Conservation (phyloP, 78 protist species). For the Mastigamoeba balamuthi region DNA sequence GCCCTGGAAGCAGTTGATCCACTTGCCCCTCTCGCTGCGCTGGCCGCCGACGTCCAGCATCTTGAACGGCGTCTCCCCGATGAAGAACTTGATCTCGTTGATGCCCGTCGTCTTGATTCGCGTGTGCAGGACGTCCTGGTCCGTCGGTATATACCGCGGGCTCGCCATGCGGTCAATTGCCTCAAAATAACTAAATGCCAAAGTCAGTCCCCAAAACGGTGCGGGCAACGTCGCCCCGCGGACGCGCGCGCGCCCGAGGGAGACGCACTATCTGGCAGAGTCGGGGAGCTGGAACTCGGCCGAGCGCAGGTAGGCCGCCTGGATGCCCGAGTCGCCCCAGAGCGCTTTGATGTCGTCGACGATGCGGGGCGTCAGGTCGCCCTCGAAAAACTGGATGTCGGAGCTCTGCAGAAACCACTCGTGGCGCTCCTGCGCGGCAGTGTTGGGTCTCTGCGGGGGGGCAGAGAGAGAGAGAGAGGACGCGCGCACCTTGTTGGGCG, state of each 20-base stretch:
- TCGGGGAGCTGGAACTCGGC: constrained; percentile 46
- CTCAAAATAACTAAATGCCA: constrained; percentile 25
- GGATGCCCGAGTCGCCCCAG: constrained; percentile 38
- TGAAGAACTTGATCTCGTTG: constrained; percentile 37
- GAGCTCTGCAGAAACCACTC: too few relatives aligned
- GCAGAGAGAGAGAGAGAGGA: too few relatives aligned
- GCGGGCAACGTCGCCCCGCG: neutral
- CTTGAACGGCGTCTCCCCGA: constrained; percentile 37
- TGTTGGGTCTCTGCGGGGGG: too few relatives aligned
- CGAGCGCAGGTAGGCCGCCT: constrained; percentile 8
- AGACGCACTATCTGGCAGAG: constrained; percentile 48
- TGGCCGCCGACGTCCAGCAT: constrained; percentile 71
- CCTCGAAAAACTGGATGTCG: too few relatives aligned
- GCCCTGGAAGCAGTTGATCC: constrained; percentile 51
- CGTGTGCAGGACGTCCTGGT: constrained; percentile 47
- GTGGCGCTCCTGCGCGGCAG: too few relatives aligned
- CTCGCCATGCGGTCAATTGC: constrained; percentile 25
- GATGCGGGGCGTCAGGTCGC: too few relatives aligned
- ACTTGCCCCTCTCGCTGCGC: constrained; percentile 59
- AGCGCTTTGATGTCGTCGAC: constrained; percentile 28
- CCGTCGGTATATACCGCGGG: constrained; percentile 42
- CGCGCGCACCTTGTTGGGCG: too few relatives aligned
- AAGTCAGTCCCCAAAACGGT: neutral
- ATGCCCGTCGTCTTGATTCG: constrained; percentile 53
- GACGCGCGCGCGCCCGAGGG: neutral